Conservation (phyloP, 2,329 filamentous ascomycete species). For the Blastomyces gilchristii region DNA sequence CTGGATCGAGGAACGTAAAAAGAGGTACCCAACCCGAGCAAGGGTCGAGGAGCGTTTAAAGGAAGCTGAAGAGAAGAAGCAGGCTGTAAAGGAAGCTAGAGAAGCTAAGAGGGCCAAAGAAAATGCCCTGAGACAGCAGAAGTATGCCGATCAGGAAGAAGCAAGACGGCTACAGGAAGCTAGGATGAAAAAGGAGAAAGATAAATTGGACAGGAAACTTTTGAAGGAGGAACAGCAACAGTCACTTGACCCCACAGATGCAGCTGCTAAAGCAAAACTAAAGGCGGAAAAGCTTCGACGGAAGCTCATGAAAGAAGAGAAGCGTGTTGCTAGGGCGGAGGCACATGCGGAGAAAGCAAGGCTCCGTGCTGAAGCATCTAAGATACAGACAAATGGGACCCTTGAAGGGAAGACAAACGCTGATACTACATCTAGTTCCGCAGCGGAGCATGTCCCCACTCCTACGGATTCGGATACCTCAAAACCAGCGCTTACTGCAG, state of each 20-base stretch:
- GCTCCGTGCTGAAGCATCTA: slow-evolving; percentile 23
- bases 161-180: slow-evolving; percentile 26
- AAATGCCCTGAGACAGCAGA: slow-evolving; percentile 23
- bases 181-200: slow-evolving; percentile 17
- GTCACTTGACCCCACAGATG: slow-evolving; percentile 23
- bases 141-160: slow-evolving; percentile 31
- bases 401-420: not conserved
- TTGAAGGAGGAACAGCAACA: slow-evolving; percentile 17
- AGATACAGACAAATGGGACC: slow-evolving; percentile 2
- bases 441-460: not conserved
- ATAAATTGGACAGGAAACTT: slow-evolving; percentile 19
- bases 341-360: slow-evolving; percentile 33
- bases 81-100: slow-evolving; percentile 26
- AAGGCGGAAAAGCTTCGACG: slow-evolving; percentile 35
- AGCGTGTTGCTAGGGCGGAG: slow-evolving; percentile 36
- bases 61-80: slow-evolving; percentile 46
- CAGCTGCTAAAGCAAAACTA: slow-evolving; percentile 28
- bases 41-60: slow-evolving; percentile 42
- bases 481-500: not conserved
- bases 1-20: slow-evolving; percentile 72
- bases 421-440: not conserved
- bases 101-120: slow-evolving; percentile 32
- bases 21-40: slow-evolving; percentile 68
- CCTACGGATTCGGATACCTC: not conserved
- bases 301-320: slow-evolving; percentile 57